phyloP scores from a whole-genome alignment of 2,329 filamentous ascomycete species.

The Aureobasidium zeae region DNA sequence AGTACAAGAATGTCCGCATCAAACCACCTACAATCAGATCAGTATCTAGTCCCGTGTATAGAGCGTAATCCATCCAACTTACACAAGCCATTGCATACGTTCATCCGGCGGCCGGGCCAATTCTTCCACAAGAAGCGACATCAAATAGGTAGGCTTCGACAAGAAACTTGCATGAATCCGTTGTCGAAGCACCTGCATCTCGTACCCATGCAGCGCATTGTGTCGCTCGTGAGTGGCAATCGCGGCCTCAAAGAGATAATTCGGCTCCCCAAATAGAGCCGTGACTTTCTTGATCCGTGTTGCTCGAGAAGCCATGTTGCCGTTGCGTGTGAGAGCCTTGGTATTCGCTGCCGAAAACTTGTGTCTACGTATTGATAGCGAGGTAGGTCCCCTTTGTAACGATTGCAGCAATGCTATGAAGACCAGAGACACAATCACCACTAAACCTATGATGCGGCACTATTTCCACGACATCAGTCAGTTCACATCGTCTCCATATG shows the following conservation, averaged over 20 bases:
- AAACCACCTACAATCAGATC: constrained; percentile 20
- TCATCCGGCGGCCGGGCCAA: constrained; percentile 23
- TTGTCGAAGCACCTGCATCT: constrained; percentile 28
- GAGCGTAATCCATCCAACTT: constrained; percentile 7
- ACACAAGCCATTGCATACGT: constrained; percentile 28
- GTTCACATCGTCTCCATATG: background rate
- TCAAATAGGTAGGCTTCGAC: constrained; percentile 23
- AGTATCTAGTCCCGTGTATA: background rate
- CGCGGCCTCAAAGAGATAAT: constrained; percentile 30
- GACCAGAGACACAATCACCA: background rate
- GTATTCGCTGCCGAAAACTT: background rate
- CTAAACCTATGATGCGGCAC: constrained; percentile 2
- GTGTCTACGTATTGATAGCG: background rate
- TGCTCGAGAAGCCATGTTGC: background rate
- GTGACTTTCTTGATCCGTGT: constrained; percentile 27
- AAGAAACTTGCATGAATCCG: constrained; percentile 21
- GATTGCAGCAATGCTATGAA: constrained; percentile 9
- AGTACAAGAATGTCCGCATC: constrained; percentile 25
- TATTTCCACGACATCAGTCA: constrained; percentile 3
- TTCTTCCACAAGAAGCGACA: constrained; percentile 24
- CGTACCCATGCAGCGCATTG: constrained; percentile 29
- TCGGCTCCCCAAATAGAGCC: constrained; percentile 28
- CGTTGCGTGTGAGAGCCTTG: background rate
- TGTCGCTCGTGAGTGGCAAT: constrained; percentile 30
- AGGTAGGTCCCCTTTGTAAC: background rate